Percentiles rank a stretch among this genome's conserved stretches.
phyloP scores from a whole-genome alignment of 2,329 filamentous ascomycete species.

The Magnaporthales sp. region DNA sequence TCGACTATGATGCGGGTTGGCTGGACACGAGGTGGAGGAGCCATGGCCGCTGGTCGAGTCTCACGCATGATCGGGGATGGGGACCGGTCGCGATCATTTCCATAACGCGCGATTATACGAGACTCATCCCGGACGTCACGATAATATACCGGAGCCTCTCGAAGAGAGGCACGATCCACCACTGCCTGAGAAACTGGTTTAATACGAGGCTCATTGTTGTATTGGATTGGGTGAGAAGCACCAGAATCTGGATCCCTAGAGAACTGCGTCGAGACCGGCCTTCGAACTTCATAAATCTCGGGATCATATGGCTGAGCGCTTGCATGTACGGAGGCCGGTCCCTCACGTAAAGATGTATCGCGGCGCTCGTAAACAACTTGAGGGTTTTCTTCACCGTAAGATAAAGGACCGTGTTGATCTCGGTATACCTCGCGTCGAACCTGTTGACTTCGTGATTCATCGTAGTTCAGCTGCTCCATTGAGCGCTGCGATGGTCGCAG shows the following conservation, averaged over 20 bases:
- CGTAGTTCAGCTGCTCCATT: constrained; percentile 17
- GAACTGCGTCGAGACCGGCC: constrained; percentile 18
- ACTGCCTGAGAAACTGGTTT: constrained; percentile 33
- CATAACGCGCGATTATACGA: constrained; percentile 39
- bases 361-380: constrained; percentile 27
- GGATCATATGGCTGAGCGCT: constrained; percentile 1
- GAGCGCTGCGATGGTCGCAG: constrained; percentile 31
- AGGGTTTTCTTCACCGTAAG: constrained; percentile 18
- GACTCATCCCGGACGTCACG: constrained; percentile 31
- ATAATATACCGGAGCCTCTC: constrained; percentile 33
- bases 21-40: constrained; percentile 37
- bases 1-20: constrained; percentile 69
- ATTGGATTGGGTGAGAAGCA: constrained; percentile 25
- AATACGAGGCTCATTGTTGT: constrained; percentile 27
- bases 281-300: constrained; percentile 4
- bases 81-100: constrained; percentile 37
- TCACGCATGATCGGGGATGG: constrained; percentile 37
- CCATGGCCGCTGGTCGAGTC: constrained; percentile 37
- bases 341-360: constrained; percentile 15
- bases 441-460: constrained; percentile 35
- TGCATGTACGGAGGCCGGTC: constrained; percentile 2
- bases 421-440: constrained; percentile 25
- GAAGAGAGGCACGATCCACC: constrained; percentile 27
- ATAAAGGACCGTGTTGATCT: constrained; percentile 19
- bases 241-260: constrained; percentile 28